phyloP scores from a whole-genome alignment of 768 basidiomycete genomes.

The Phaeolepiota aurea region DNA sequence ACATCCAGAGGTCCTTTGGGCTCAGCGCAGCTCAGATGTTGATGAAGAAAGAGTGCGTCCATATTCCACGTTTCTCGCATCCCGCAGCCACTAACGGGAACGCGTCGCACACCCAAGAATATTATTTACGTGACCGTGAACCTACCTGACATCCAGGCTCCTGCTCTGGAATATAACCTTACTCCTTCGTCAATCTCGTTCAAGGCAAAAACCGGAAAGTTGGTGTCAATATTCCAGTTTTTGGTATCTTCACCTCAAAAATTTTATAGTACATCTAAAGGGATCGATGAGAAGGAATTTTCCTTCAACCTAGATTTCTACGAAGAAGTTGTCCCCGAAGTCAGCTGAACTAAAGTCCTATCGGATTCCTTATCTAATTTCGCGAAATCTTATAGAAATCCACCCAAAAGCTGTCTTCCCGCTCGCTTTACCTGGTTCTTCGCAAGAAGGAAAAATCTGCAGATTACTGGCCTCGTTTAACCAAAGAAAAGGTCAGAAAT shows the following conservation, averaged over 20 bases:
- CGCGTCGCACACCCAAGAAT: conserved; percentile 47
- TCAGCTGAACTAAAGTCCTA: conserved; percentile 19
- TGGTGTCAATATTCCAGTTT: conserved; percentile 16
- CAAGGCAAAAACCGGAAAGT: conserved; percentile 61
- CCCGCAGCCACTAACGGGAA: conserved; percentile 6
- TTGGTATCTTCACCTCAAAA: conserved; percentile 4
- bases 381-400: conserved; percentile 36
- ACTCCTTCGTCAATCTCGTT: conserved; percentile 52
- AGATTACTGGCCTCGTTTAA: conserved; percentile 91
- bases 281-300: conserved; percentile 52
- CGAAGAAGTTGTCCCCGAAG: conserved; percentile 71
- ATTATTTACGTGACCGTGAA: conserved; percentile 80
- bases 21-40: conserved; percentile 74
- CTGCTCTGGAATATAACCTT: conserved; percentile 52
- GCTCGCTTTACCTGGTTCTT: conserved; percentile 58
- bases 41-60: conserved; percentile 59
- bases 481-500: conserved; percentile 77
- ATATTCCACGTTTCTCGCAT: too few species aligned
- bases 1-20: conserved; percentile 93
- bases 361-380: conserved; percentile 1
- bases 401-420: conserved; percentile 51
- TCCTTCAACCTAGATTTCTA: conserved; percentile 72
- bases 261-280: conserved; percentile 22
- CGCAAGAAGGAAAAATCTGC: conserved; percentile 70
- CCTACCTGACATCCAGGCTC: conserved; percentile 60